phyloP scores from a whole-genome alignment of 208 protist species.

The Leishmania tropica region DNA sequence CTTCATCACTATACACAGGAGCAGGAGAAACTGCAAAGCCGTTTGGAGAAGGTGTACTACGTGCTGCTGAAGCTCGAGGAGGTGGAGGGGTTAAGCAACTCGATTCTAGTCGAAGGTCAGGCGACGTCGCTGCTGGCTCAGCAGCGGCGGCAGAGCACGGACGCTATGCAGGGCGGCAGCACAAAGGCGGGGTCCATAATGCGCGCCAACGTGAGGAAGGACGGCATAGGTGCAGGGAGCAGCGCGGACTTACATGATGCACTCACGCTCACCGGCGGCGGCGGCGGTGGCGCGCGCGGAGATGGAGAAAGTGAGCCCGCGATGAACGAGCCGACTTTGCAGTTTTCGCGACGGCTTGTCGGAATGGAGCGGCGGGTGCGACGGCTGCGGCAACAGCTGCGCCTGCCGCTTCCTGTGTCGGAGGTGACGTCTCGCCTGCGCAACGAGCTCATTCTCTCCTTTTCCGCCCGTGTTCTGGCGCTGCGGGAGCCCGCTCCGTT shows the following conservation, averaged over 20 bases:
- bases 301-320: background rate
- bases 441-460: constrained; percentile 78
- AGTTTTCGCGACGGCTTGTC: constrained; percentile 21
- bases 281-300: background rate
- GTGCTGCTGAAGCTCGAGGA: constrained; percentile 55
- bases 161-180: background rate
- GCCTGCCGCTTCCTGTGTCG: constrained; percentile 37
- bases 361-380: constrained; percentile 35
- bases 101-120: constrained; percentile 22
- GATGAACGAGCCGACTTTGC: background rate
- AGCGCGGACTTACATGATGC: background rate
- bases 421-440: constrained; percentile 69
- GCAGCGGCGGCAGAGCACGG: background rate
- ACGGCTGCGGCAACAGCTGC: constrained; percentile 43
- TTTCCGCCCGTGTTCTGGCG: constrained; percentile 77
- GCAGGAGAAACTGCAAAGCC: constrained; percentile 31
- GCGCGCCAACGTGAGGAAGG: background rate
- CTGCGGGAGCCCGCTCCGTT: constrained; percentile 44
- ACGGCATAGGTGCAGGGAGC: background rate
- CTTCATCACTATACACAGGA: constrained; percentile 46
- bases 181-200: background rate
- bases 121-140: background rate
- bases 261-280: background rate
- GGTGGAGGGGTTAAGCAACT: constrained; percentile 43
- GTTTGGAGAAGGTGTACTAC: constrained; percentile 55